Conservation (phyloP, 2,329 filamentous ascomycete species). For the Botrytis squamosa region DNA sequence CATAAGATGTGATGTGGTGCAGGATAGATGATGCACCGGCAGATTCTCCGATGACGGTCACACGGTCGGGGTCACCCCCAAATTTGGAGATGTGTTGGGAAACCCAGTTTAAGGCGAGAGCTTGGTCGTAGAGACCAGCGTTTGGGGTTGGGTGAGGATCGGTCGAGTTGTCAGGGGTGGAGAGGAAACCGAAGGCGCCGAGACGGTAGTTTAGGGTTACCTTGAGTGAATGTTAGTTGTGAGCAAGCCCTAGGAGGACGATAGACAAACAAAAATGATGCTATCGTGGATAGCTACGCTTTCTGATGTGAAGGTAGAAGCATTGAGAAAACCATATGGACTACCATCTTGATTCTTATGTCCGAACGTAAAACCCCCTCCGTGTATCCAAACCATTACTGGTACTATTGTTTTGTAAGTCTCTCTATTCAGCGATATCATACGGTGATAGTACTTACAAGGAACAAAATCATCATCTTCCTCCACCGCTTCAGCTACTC, state of each 20-base stretch:
- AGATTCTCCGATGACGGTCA: constrained; percentile 45
- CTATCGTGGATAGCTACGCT: constrained; percentile 31
- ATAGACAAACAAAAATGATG: background rate
- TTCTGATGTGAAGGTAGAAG: constrained; percentile 53
- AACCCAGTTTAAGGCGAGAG: constrained; percentile 56
- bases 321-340: constrained; percentile 50
- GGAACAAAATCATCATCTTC: background rate
- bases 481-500: background rate
- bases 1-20: constrained; percentile 54
- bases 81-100: constrained; percentile 51
- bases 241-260: background rate
- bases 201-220: constrained; percentile 61
- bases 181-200: constrained; percentile 65
- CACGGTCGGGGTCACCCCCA: constrained; percentile 42
- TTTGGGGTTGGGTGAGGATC: constrained; percentile 59
- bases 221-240: background rate
- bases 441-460: background rate
- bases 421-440: constrained; percentile 25
- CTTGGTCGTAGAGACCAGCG: constrained; percentile 61
- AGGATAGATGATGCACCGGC: constrained; percentile 54
- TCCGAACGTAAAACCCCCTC: constrained; percentile 53
- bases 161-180: constrained; percentile 52
- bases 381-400: constrained; percentile 57
- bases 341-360: constrained; percentile 65
- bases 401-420: constrained; percentile 40